These are phyloP conservation scores for Candida hungchunana DNA, from an alignment of 805 yeast species.

Conservation along the genomic window DNA sequence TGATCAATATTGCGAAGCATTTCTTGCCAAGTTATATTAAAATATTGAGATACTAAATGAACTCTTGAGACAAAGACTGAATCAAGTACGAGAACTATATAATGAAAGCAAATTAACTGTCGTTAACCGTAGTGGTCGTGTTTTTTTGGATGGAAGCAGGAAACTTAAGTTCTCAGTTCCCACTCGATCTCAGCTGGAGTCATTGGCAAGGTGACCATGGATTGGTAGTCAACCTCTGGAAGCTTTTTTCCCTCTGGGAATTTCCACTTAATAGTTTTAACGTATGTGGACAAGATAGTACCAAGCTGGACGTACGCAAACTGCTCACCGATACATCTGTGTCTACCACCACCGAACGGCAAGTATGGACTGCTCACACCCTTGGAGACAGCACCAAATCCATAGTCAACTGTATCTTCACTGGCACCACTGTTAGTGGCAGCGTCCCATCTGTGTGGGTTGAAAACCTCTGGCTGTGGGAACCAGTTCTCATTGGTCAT, in stretches of 20 bases:
- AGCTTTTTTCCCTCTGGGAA: slow-evolving; percentile 50
- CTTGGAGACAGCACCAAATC: slow-evolving; percentile 94
- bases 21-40: too few relatives aligned
- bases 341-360: slow-evolving; percentile 99
- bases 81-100: too few relatives aligned
- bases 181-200: slow-evolving; percentile 69
- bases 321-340: slow-evolving; percentile 98
- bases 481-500: slow-evolving; percentile 72
- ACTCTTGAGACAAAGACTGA: too few relatives aligned
- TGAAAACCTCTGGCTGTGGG: slow-evolving; percentile 66
- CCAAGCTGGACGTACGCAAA: slow-evolving; percentile 95
- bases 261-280: slow-evolving; percentile 76
- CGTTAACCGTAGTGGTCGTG: too few relatives aligned
- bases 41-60: too few relatives aligned
- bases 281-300: slow-evolving; percentile 67
- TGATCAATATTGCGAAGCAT: too few relatives aligned
- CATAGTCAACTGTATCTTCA: slow-evolving; percentile 76
- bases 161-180: slow-evolving; percentile 52
- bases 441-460: slow-evolving; percentile 86
- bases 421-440: slow-evolving; percentile 19
- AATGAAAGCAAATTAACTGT: background rate
- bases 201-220: slow-evolving; percentile 90
- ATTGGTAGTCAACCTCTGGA: slow-evolving; percentile 73
- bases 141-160: too few relatives aligned
- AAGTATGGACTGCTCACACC: slow-evolving; percentile 95